phyloP scores from a whole-genome alignment of 2,329 filamentous ascomycete species.

The Colletotrichum salicis region DNA sequence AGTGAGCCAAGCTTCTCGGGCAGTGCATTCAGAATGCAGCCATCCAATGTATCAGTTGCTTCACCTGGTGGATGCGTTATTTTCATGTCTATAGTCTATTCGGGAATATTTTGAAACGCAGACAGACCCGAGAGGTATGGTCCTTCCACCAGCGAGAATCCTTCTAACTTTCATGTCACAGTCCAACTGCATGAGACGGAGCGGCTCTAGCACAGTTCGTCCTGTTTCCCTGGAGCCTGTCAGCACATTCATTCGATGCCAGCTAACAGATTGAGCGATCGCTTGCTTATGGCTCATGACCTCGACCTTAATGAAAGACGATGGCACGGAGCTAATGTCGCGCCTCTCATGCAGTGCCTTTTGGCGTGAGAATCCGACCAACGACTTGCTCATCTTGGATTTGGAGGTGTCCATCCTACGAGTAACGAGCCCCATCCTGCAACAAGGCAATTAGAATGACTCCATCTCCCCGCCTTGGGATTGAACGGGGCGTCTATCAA shows the following conservation, averaged over 20 bases:
- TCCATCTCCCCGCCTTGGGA: background rate
- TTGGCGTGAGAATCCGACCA: background rate
- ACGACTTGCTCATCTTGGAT: background rate
- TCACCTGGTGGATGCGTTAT: background rate
- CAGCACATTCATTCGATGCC: background rate
- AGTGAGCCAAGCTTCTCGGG: background rate
- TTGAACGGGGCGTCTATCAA: background rate
- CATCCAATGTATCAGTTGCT: background rate
- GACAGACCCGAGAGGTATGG: background rate
- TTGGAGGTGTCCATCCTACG: background rate
- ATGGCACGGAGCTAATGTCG: background rate
- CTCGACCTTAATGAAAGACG: background rate
- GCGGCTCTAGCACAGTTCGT: background rate
- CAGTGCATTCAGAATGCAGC: background rate
- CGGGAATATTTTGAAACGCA: background rate
- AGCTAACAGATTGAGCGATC: too few species aligned
- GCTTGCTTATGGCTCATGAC: background rate
- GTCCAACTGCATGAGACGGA: background rate
- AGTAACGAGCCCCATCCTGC: background rate
- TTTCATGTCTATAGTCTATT: background rate
- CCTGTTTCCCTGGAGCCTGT: background rate
- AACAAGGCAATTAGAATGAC: background rate
- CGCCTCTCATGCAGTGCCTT: background rate
- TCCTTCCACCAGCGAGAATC: background rate
- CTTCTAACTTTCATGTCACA: background rate